These are phyloP conservation scores for Pseudotsuga menziesii DNA, from an alignment of 75 land plant species.

Conservation along the genomic window DNA sequence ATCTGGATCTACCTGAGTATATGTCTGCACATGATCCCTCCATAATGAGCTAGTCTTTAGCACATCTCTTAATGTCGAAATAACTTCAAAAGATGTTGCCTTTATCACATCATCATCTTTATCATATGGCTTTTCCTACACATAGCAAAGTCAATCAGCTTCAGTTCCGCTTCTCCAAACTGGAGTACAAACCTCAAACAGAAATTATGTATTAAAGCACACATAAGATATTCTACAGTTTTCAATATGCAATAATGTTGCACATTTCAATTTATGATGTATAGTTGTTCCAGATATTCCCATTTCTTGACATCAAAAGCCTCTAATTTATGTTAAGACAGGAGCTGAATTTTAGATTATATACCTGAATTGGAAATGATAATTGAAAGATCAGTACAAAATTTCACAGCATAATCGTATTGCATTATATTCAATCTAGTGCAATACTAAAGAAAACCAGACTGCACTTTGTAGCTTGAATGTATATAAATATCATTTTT, in stretches of 20 bases:
- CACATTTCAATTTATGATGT: not conserved
- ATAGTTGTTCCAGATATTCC: not conserved
- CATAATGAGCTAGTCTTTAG: conserved; percentile 84
- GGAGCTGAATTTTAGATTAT: too few species aligned
- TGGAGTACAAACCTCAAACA: not conserved
- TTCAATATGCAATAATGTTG: not conserved
- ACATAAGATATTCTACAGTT: not conserved
- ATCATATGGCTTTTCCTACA: conserved; percentile 88
- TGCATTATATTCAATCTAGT: too few species aligned
- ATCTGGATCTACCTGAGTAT: conserved; percentile 60
- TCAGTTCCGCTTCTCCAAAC: not conserved
- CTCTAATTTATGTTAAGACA: too few species aligned
- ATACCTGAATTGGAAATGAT: too few species aligned
- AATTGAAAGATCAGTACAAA: too few species aligned
- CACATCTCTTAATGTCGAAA: conserved; percentile 87
- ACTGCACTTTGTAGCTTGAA: too few species aligned
- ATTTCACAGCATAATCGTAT: too few species aligned
- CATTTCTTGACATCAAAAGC: not conserved
- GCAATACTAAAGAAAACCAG: too few species aligned
- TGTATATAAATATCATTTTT: too few species aligned
- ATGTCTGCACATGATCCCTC: conserved; percentile 92
- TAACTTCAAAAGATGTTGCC: conserved; percentile 94
- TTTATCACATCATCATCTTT: conserved; percentile 90
- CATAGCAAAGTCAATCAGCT: not conserved
- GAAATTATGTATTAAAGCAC: not conserved